A percentile compares a stretch with the other conserved stretches of the same genome.
These are phyloP conservation scores for Ophiostoma ips DNA, from an alignment of 2,329 filamentous ascomycete species.

Conservation along the genomic window DNA sequence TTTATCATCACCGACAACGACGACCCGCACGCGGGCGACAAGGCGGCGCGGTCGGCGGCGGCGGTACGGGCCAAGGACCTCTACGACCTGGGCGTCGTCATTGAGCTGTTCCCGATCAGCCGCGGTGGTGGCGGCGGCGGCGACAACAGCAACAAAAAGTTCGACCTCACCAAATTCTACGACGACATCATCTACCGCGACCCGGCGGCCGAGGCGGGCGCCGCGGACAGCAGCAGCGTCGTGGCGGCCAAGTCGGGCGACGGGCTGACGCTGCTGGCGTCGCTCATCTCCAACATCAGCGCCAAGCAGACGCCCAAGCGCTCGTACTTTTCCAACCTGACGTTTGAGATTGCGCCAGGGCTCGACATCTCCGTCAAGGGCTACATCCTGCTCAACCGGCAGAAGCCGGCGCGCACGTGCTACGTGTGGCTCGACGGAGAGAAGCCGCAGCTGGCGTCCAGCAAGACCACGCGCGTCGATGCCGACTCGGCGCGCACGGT, in stretches of 20 bases:
- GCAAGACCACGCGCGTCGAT: slow-evolving; percentile 60
- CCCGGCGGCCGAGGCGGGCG: slow-evolving; percentile 54
- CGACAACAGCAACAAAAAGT: slow-evolving; percentile 54
- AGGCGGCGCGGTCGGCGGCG: slow-evolving; percentile 58
- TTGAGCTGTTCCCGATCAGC: slow-evolving; percentile 87
- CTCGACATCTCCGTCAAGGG: slow-evolving; percentile 85
- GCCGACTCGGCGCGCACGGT: slow-evolving; percentile 66
- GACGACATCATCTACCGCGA: slow-evolving; percentile 89
- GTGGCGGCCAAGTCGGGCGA: slow-evolving; percentile 45
- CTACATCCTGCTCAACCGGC: slow-evolving; percentile 76
- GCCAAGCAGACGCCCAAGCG: slow-evolving; percentile 79
- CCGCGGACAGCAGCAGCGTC: slow-evolving; percentile 39
- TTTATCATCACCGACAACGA: slow-evolving; percentile 96
- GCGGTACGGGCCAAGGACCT: slow-evolving; percentile 84
- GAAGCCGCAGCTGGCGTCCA: slow-evolving; percentile 62
- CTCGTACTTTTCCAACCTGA: slow-evolving; percentile 73
- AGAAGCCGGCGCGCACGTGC: slow-evolving; percentile 66
- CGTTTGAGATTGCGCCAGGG: slow-evolving; percentile 73
- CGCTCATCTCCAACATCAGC: slow-evolving; percentile 87
- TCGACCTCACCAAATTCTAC: slow-evolving; percentile 79
- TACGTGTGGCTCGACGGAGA: slow-evolving; percentile 87
- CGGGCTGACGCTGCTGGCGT: slow-evolving; percentile 48
- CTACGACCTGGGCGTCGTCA: slow-evolving; percentile 81
- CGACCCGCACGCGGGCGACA: slow-evolving; percentile 62
- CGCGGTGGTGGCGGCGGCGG: too few species aligned